Evolutionary conservation across 2,329 filamentous ascomycete species (phyloP).

Genomic region (Aspergillus carbonarius): DNA sequence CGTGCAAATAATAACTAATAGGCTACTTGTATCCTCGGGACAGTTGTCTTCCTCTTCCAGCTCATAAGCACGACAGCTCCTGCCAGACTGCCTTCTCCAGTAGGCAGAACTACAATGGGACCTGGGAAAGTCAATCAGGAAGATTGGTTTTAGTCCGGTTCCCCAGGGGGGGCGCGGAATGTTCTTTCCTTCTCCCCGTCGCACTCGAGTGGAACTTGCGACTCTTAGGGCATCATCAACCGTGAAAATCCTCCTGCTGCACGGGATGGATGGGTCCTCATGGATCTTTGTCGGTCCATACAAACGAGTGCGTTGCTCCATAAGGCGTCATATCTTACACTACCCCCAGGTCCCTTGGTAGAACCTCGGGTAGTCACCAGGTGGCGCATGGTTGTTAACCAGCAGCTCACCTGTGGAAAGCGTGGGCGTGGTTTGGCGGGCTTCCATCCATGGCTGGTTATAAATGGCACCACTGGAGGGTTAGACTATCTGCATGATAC

Average conservation of each 20-base stretch:
- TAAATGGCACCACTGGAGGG: neutral
- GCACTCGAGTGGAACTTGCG: constrained; percentile 9
- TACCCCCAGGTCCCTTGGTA: neutral
- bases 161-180: constrained; percentile 21
- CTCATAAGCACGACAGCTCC: neutral
- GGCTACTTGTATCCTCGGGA: neutral
- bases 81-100: neutral
- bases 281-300: neutral
- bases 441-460: neutral
- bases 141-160: constrained; percentile 18
- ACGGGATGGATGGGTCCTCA: constrained; percentile 5
- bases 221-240: constrained; percentile 5
- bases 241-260: constrained; percentile 1
- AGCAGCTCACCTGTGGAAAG: neutral
- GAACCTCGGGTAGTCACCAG: neutral
- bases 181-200: constrained; percentile 20
- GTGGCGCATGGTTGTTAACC: neutral
- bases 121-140: constrained; percentile 15
- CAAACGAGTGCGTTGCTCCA: neutral
- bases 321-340: neutral
- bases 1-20: neutral
- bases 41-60: too few species aligned
- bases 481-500: neutral
- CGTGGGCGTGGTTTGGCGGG: neutral
- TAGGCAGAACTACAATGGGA: neutral